Evolutionary conservation across 768 basidiomycete genomes (phyloP).

Genomic region (Strobilomyces echinocephalus): DNA sequence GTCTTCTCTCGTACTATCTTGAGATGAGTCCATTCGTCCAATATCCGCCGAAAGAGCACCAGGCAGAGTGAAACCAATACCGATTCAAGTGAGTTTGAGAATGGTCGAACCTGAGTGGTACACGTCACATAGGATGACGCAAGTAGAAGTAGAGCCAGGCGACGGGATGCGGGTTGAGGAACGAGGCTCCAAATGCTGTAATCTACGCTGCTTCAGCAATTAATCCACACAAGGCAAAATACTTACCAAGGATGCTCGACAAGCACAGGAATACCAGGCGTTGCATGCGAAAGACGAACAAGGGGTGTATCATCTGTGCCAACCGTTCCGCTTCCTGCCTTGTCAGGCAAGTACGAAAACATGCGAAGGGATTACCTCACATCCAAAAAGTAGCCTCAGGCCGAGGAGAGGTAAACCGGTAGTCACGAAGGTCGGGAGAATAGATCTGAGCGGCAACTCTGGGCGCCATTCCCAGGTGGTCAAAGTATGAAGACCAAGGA

Average conservation of each 20-base stretch:
- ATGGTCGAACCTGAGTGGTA: constrained; percentile 38
- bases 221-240: not conserved
- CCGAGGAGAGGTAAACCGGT: constrained; percentile 31
- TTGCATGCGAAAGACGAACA: constrained; percentile 27
- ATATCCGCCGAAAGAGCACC: constrained; percentile 20
- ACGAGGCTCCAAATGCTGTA: constrained; percentile 22
- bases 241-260: constrained; percentile 33
- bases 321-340: constrained; percentile 9
- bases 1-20: not conserved
- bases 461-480: constrained; percentile 38
- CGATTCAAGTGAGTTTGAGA: constrained; percentile 37
- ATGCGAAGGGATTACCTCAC: constrained; percentile 19
- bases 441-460: constrained; percentile 33
- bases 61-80: constrained; percentile 30
- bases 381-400: constrained; percentile 11
- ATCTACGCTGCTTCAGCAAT: constrained; percentile 19
- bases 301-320: constrained; percentile 4
- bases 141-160: constrained; percentile 25
- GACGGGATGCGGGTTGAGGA: constrained; percentile 14
- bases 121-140: constrained; percentile 35
- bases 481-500: constrained; percentile 26
- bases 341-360: constrained; percentile 1
- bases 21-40: not conserved
- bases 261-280: constrained; percentile 28
- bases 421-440: constrained; percentile 30